Evolutionary conservation across 371 early-diverging fungal species (phyloP).

Genomic region (Lichtheimia corymbifera): DNA sequence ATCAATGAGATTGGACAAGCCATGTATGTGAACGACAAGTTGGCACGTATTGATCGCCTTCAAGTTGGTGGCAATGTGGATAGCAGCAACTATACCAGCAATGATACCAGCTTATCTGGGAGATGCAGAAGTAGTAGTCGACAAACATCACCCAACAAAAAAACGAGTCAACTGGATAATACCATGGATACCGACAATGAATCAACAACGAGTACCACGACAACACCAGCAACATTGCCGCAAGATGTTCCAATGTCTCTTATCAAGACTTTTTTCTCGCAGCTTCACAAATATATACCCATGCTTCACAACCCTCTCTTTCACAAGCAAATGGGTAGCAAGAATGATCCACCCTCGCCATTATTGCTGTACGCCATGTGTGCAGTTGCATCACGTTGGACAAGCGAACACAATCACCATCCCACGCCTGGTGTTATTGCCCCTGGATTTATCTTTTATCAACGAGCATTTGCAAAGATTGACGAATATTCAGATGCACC

Average conservation of each 20-base stretch:
- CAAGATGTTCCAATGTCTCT: slow-evolving; percentile 23
- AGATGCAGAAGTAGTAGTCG: not conserved
- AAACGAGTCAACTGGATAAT: not conserved
- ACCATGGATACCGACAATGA: slow-evolving; percentile 13
- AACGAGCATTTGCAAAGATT: slow-evolving; percentile 48
- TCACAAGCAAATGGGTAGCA: slow-evolving; percentile 44
- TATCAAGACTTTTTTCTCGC: slow-evolving; percentile 48
- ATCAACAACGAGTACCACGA: slow-evolving; percentile 1
- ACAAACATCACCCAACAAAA: not conserved
- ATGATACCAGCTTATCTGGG: not conserved
- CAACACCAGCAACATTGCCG: not conserved
- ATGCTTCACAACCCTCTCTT: slow-evolving; percentile 61
- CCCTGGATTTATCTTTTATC: slow-evolving; percentile 42
- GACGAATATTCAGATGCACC: slow-evolving; percentile 72
- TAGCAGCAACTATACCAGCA: not conserved
- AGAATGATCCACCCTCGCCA: slow-evolving; percentile 48
- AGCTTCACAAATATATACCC: slow-evolving; percentile 62
- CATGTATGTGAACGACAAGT: slow-evolving; percentile 36
- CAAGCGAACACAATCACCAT: slow-evolving; percentile 23
- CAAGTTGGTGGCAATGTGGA: not conserved
- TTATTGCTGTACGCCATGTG: slow-evolving; percentile 61
- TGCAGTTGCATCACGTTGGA: slow-evolving; percentile 57
- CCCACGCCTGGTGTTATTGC: slow-evolving; percentile 17
- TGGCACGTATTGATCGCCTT: slow-evolving; percentile 31
- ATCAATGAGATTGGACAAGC: slow-evolving; percentile 51